Conservation (phyloP, 129 eudicot species). For the Lactuca sativa region DNA sequence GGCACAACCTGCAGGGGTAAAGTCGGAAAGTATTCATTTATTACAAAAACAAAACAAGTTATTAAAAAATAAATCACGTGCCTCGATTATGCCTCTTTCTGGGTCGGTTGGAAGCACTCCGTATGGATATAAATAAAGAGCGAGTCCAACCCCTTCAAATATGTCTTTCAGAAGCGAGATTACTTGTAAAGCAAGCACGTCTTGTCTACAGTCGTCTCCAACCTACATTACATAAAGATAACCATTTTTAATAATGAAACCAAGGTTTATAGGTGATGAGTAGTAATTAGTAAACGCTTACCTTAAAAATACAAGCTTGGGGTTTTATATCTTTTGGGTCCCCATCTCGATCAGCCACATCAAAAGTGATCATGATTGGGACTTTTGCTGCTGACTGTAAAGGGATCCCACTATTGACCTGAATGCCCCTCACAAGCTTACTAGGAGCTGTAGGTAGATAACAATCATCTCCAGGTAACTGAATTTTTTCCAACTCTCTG, state of each 20-base stretch:
- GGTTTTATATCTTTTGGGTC: constrained; percentile 72
- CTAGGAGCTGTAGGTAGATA: constrained; percentile 94
- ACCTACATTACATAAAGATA: constrained; percentile 43
- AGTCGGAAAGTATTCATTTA: background rate
- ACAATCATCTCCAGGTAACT: constrained; percentile 82
- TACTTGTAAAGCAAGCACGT: constrained; percentile 97
- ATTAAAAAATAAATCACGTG: constrained; percentile 21
- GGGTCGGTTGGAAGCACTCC: constrained; percentile 99
- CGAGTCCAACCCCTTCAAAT: constrained; percentile 76
- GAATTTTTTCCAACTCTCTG: constrained; percentile 92
- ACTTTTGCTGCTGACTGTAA: constrained; percentile 99
- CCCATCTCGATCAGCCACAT: constrained; percentile 83
- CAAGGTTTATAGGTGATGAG: too few species aligned
- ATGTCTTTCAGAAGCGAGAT: constrained; percentile 91
- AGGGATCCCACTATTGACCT: constrained; percentile 93
- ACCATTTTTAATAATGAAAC: too few species aligned
- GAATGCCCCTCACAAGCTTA: constrained; percentile 92
- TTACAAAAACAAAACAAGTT: constrained; percentile 2
- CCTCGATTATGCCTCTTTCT: constrained; percentile 97
- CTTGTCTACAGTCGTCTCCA: constrained; percentile 99
- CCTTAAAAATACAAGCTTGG: constrained; percentile 99
- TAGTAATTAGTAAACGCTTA: background rate
- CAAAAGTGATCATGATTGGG: constrained; percentile 98
- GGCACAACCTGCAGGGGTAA: constrained; percentile 79
- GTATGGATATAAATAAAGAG: constrained; percentile 86